phyloP scores from a whole-genome alignment of 805 yeast species.

The Kuraishia borneana region DNA sequence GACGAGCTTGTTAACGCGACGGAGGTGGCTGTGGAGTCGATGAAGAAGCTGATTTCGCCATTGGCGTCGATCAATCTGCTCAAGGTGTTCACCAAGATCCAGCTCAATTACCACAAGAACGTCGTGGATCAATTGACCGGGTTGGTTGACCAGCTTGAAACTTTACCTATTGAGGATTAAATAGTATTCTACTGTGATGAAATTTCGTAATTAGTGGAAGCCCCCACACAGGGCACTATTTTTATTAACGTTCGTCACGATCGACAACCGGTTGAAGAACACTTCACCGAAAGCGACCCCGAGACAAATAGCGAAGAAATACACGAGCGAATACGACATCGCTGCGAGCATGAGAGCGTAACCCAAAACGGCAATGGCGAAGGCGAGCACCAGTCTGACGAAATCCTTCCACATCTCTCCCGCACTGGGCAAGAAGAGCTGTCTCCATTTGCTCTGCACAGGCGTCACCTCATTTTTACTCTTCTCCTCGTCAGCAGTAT shows the following conservation, averaged over 20 bases:
- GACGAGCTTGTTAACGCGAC: constrained; percentile 77
- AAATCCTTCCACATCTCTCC: constrained; percentile 35
- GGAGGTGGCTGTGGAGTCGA: constrained; percentile 65
- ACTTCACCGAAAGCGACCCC: constrained; percentile 67
- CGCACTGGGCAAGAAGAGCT: constrained; percentile 22
- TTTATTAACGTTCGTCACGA: constrained; percentile 24
- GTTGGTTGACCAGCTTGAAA: constrained; percentile 31
- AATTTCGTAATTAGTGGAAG: constrained; percentile 10
- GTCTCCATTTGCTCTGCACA: constrained; percentile 9
- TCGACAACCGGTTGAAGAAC: constrained; percentile 48
- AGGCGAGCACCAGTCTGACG: constrained; percentile 42
- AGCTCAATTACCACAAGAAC: constrained; percentile 49
- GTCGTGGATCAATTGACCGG: constrained; percentile 36
- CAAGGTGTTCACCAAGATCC: constrained; percentile 59
- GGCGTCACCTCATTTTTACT: constrained; percentile 5
- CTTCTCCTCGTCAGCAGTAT: constrained; percentile 13
- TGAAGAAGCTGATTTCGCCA: constrained; percentile 64
- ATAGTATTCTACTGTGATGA: not conserved
- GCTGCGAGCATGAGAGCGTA: constrained; percentile 72
- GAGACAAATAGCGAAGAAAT: constrained; percentile 62
- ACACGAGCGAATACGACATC: constrained; percentile 56
- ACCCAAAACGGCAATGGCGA: constrained; percentile 54
- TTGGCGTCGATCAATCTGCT: constrained; percentile 51
- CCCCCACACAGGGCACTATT: constrained; percentile 17
- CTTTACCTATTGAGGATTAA: constrained; percentile 31